Evolutionary conservation across 352 stramenopile species (phyloP).

Genomic region (Pythium sp.): DNA sequence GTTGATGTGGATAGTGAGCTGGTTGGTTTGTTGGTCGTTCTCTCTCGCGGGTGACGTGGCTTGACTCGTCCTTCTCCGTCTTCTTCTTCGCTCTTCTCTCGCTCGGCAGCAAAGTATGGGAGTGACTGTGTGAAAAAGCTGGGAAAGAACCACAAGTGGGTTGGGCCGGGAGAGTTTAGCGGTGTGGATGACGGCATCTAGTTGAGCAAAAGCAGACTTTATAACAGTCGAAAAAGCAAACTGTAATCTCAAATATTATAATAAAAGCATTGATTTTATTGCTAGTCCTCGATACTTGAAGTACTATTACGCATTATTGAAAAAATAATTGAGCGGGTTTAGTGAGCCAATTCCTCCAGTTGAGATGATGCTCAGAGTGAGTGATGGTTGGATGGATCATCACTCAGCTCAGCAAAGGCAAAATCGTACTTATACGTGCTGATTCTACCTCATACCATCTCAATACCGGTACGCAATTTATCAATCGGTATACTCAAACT

Average conservation of each 20-base stretch:
- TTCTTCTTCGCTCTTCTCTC: conserved; percentile 4
- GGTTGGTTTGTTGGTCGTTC: not conserved
- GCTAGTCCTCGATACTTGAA: too few relatives aligned
- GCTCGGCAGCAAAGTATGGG: not conserved
- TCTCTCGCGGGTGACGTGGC: not conserved
- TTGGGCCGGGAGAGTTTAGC: not conserved
- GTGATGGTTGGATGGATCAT: not conserved
- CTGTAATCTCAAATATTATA: too few relatives aligned
- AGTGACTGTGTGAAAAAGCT: not conserved
- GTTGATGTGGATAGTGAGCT: not conserved
- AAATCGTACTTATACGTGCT: not conserved
- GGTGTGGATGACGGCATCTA: too few relatives aligned
- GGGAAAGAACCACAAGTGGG: not conserved
- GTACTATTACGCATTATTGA: not conserved
- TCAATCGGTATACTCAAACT: not conserved
- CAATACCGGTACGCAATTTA: not conserved
- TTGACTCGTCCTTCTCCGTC: not conserved
- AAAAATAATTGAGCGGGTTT: not conserved
- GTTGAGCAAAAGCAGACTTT: too few relatives aligned
- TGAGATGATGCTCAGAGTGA: not conserved
- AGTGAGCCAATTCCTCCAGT: not conserved
- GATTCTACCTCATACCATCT: not conserved
- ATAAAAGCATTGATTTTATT: too few relatives aligned
- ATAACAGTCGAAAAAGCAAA: too few relatives aligned
- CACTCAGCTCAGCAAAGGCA: not conserved